Base-by-base conservation (phyloP, 805 yeast species). In the Ogataea polymorpha region DNA sequence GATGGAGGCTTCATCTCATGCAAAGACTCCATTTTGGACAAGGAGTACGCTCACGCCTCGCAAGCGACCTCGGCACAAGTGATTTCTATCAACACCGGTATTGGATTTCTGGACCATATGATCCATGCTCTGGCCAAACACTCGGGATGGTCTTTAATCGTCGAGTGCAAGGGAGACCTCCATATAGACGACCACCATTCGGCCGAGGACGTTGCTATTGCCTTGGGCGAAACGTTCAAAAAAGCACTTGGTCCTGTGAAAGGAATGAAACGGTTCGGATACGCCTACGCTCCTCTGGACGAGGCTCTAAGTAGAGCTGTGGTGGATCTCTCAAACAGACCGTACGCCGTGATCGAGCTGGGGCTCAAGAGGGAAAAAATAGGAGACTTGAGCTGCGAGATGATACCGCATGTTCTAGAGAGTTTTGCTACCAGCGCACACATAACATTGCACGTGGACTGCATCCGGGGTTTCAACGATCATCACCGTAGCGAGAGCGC, bases 151-250 rank as follows among this genome's bases (percentile, higher is more conserved):
- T 86, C 96, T 10, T 60, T 93, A 42, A 71, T 86, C 24, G 75
- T 93, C 14, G 95, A 85, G 59, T 91, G 98, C 65, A 76, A 83
- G 44, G 99, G 99, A 32, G 99, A 93, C 62, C 69, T 89, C 53
- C 95, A 89, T 63, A 90, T 93, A 40, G 99, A 93, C 63, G 99
- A 93, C 65, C 99, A 93, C 63, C 99, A 93, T 66, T 80, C 96
- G 1, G 84, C 96, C 4, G 99, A 93, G 64, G 99, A 93, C 66
- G 87, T 88, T 48, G 97, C 91, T 32, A 87, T 93, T 53, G 89
- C 96, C 1, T 68, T 93, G 24, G 99, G 99, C 7, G 70, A 71
- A 55, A 93, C 96, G 7, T 89, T 93, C 70, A 85, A 88, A 56
- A 67, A 82, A 53, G 98, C 98, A 1, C 65, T 93, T 46, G 98